Base-by-base conservation (phyloP, 2,329 filamentous ascomycete species). In the Pseudocercospora cruenta region DNA sequence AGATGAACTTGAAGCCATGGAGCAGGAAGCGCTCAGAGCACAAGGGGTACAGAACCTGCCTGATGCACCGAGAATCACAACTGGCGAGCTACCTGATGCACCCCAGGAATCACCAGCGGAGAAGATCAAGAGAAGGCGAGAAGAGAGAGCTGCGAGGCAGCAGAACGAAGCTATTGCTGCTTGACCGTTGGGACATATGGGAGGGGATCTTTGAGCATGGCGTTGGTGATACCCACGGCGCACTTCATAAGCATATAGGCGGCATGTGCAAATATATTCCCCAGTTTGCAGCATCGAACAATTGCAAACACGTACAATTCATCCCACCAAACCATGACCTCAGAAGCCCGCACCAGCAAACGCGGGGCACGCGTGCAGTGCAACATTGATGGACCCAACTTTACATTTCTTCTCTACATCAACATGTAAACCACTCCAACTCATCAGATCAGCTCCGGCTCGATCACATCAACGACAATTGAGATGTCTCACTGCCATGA, bases 1-100 rank as follows among this genome's bases (percentile, higher is more conserved):
- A 78, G 94, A 97, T 75, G 95, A 99, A 81, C 83, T 99, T 60
- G 92, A 91, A 63, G 90, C 89, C 0, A 84, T 99, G 70, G 91
- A 94, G 78, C 84, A 83, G 47, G 88, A 94, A 75, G 78, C 88
- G 61, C 58, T 33, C 12, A 58, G 53, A 78, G 73, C 75, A 22
- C 71, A 72, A 59, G 67, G 66, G 7, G 69, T 73, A 39, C 67
- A 71, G 4, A 69, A 58, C 22, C 70, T 83, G 39, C 81, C 81
- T n/a, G 75, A 80, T 64, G 77, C 79, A 36, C 81, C 82, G 21
- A 62, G 61, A 61, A 45, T 73, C 22, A 67, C 72, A 24, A 63
- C 71, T 31, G 70, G 63, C 16, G 69, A 74, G 22, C 62, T 78
- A 63, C 77, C 77, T 9, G 74, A 77, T 60, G 76, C 70, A n/a